Percentiles rank a stretch among this genome's conserved stretches.
Conservation (phyloP, 768 basidiomycete genomes). For the Macrolepiota albuminosa region DNA sequence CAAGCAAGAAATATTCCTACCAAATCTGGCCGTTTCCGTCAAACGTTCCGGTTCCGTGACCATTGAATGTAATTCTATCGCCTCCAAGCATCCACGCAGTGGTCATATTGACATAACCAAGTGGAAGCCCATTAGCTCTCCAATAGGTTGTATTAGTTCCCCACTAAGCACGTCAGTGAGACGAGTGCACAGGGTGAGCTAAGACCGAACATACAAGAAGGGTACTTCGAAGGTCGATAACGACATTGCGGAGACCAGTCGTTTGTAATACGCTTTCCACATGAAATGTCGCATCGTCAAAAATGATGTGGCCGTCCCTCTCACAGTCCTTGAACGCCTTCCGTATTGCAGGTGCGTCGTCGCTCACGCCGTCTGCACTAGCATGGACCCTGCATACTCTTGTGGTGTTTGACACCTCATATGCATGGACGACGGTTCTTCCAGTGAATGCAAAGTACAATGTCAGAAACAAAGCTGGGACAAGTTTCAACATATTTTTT, state of each 20-base stretch:
- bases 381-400: constrained; percentile 17
- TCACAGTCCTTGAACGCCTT: constrained; percentile 15
- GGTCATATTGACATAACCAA: constrained; percentile 32
- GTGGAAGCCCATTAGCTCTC: constrained; percentile 26
- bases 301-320: constrained; percentile 19
- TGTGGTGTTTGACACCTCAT: neutral
- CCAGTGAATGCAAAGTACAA: neutral
- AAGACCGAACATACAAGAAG: constrained; percentile 23
- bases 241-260: constrained; percentile 26
- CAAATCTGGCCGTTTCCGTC: constrained; percentile 38
- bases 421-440: neutral
- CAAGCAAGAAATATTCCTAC: constrained; percentile 14
- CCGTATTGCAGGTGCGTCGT: constrained; percentile 21
- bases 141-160: constrained; percentile 33
- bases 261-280: constrained; percentile 28
- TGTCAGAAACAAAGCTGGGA: neutral
- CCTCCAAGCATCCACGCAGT: constrained; percentile 35
- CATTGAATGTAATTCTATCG: constrained; percentile 21
- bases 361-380: constrained; percentile 16
- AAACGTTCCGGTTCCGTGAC: constrained; percentile 31
- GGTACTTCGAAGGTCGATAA: constrained; percentile 29
- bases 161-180: constrained; percentile 17
- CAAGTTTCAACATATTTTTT: neutral
- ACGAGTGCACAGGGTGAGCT: neutral
- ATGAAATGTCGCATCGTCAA: constrained; percentile 28